Conservation (phyloP, 306 rosid genomes). For the Sicyos edulis region DNA sequence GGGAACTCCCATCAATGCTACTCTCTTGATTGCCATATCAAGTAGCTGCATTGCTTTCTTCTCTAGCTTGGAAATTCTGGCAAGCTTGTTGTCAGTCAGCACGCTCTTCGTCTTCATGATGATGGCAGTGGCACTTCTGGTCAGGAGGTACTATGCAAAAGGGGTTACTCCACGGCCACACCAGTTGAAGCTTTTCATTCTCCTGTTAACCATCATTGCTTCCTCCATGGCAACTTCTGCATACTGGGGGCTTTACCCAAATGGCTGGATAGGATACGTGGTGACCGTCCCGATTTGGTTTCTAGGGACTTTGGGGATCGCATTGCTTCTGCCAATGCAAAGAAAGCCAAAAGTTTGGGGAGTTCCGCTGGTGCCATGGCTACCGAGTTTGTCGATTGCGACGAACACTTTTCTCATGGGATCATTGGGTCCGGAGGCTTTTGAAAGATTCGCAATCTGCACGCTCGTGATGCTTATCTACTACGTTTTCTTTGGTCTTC, state of each 20-base stretch:
- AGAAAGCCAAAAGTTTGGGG: constrained; percentile 72
- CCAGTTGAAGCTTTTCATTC: constrained; percentile 38
- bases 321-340: constrained; percentile 43
- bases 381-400: constrained; percentile 71
- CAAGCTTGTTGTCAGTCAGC: constrained; percentile 62
- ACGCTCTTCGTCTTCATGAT: constrained; percentile 62
- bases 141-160: constrained; percentile 64
- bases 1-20: constrained; percentile 74
- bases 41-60: constrained; percentile 56
- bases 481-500: constrained; percentile 65
- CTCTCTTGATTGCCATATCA: constrained; percentile 42
- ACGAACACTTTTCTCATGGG: constrained; percentile 72
- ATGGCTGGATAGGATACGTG: constrained; percentile 57
- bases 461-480: constrained; percentile 50
- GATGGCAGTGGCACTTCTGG: constrained; percentile 72
- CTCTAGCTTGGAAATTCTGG: constrained; percentile 48
- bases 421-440: constrained; percentile 41
- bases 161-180: constrained; percentile 42
- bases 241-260: constrained; percentile 51
- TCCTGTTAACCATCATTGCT: constrained; percentile 48
- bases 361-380: constrained; percentile 80
- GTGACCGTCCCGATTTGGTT: constrained; percentile 59
- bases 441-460: constrained; percentile 64
- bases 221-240: constrained; percentile 68
- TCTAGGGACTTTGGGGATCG: constrained; percentile 50